These are phyloP conservation scores for Lactarius sp. DNA, from an alignment of 768 basidiomycete species.

Conservation along the genomic window DNA sequence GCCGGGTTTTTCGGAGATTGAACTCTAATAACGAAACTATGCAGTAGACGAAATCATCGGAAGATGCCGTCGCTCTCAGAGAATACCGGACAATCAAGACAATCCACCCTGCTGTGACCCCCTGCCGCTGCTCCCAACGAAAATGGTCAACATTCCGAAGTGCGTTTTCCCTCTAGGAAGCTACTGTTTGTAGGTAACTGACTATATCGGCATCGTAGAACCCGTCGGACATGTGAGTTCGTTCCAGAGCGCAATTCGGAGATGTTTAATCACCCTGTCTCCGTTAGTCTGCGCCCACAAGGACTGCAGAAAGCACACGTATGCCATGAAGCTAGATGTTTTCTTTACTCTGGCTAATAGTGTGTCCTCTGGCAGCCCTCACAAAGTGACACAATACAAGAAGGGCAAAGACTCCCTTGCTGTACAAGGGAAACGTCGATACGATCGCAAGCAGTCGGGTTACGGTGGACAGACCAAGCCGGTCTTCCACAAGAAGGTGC, in stretches of 20 bases:
- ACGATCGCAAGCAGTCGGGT: conserved; percentile 97
- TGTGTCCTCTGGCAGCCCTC: conserved; percentile 53
- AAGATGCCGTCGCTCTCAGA: conserved; percentile 8
- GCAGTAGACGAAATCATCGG: conserved; percentile 6
- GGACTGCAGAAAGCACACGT: conserved; percentile 97
- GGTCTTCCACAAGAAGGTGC: conserved; percentile 99
- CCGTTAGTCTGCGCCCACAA: conserved; percentile 88
- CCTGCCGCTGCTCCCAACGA: conserved; percentile 28
- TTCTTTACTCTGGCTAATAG: not conserved
- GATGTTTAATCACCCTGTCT: conserved; percentile 21
- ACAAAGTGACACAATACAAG: conserved; percentile 99
- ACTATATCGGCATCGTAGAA: conserved; percentile 44
- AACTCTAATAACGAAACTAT: conserved; percentile 17
- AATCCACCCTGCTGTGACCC: not conserved
- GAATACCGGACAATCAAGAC: too few species aligned
- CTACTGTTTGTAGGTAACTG: not conserved
- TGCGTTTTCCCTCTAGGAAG: conserved; percentile 38
- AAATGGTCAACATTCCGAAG: conserved; percentile 97
- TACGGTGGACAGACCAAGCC: conserved; percentile 99
- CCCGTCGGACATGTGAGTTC: conserved; percentile 91
- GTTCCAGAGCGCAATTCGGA: not conserved
- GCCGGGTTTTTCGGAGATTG: not conserved
- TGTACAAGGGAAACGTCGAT: conserved; percentile 99
- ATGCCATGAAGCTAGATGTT: conserved; percentile 33
- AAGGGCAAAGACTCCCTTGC: conserved; percentile 98